Percentiles rank a stretch among this genome's conserved stretches.
These are phyloP conservation scores for Syncephalastrum racemosum DNA, from an alignment of 371 early-diverging fungal species.

Conservation along the genomic window DNA sequence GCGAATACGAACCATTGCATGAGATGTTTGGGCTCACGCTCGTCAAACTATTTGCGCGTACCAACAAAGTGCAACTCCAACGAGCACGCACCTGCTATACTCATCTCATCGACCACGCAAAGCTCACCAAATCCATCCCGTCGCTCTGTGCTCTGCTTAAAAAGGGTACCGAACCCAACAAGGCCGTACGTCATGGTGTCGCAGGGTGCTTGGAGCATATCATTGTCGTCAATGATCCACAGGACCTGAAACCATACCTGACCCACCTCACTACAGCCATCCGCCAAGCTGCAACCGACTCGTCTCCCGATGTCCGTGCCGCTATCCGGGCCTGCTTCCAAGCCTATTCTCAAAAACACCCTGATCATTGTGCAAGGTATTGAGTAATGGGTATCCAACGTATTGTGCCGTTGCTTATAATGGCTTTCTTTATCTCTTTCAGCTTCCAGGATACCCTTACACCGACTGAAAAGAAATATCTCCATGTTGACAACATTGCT, in stretches of 20 bases:
- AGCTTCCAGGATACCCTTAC: too few relatives aligned
- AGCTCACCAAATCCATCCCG: slow-evolving; percentile 35
- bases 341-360: slow-evolving; percentile 40
- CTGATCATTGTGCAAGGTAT: slow-evolving; percentile 30
- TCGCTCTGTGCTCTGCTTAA: slow-evolving; percentile 31
- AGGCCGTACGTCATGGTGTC: slow-evolving; percentile 37
- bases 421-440: too few relatives aligned
- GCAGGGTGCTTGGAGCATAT: slow-evolving; percentile 41
- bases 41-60: slow-evolving; percentile 52
- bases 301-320: slow-evolving; percentile 51
- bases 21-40: slow-evolving; percentile 46
- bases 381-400: too few relatives aligned
- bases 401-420: too few relatives aligned
- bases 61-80: slow-evolving; percentile 54
- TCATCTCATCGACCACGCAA: slow-evolving; percentile 37
- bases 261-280: slow-evolving; percentile 43
- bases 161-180: slow-evolving; percentile 28
- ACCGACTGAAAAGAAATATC: too few relatives aligned
- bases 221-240: slow-evolving; percentile 36
- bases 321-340: slow-evolving; percentile 43
- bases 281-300: slow-evolving; percentile 46
- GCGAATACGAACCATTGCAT: slow-evolving; percentile 42
- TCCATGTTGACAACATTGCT: too few relatives aligned
- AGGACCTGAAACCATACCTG: slow-evolving; percentile 35
- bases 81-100: slow-evolving; percentile 43